These are phyloP conservation scores for Boletus subcaerulescens DNA, from an alignment of 768 basidiomycete species.

Conservation along the genomic window DNA sequence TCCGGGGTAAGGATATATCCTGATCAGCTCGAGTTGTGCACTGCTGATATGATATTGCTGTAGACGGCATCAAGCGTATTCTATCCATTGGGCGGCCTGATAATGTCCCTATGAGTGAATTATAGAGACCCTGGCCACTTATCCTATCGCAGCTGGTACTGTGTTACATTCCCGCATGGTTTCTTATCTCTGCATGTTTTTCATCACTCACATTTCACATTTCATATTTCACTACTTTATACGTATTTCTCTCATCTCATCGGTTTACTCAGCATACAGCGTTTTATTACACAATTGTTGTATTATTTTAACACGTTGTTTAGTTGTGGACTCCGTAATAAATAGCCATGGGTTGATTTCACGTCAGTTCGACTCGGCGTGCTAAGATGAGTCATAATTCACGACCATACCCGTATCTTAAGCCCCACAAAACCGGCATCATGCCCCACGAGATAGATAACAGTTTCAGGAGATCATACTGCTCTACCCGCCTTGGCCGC, in stretches of 20 bases:
- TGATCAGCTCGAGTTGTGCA: background rate
- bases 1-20: constrained; percentile 13
- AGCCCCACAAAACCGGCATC: background rate
- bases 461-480: constrained; percentile 2
- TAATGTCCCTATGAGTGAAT: constrained; percentile 11
- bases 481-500: constrained; percentile 24
- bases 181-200: too few relatives aligned
- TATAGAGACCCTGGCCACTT: background rate
- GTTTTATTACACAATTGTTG: background rate
- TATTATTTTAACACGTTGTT: background rate
- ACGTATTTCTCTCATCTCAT: background rate
- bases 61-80: constrained; percentile 31
- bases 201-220: background rate
- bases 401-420: background rate
- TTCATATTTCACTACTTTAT: background rate
- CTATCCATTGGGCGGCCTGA: constrained; percentile 18
- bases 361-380: background rate
- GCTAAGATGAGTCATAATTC: constrained; percentile 18
- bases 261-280: background rate
- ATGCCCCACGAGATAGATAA: background rate
- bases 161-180: background rate
- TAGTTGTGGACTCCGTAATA: background rate
- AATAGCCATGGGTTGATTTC: background rate
- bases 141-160: background rate
- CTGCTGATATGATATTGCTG: constrained; percentile 5